Percentiles rank a stretch among this genome's conserved stretches.
phyloP scores from a whole-genome alignment of 257 asterid genomes.

The Ballota nigra region DNA sequence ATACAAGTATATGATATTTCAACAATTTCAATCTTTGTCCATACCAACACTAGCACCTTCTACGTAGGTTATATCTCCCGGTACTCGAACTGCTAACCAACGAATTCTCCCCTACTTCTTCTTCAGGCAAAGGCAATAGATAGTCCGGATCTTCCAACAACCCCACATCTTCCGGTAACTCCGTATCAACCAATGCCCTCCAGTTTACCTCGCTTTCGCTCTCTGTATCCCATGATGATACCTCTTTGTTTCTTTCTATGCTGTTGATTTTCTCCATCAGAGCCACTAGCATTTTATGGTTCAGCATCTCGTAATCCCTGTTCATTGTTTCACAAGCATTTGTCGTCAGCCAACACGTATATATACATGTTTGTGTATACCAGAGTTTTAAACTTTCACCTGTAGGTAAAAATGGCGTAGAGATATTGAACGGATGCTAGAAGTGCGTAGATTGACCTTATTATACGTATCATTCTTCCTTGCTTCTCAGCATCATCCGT shows the following conservation, averaged over 20 bases:
- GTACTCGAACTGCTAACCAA: conserved; percentile 25
- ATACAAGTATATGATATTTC: background rate
- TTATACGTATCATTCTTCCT: conserved; percentile 41
- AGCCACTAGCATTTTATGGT: conserved; percentile 54
- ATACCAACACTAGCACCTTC: conserved; percentile 14
- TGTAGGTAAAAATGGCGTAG: conserved; percentile 67
- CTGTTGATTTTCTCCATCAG: conserved; percentile 58
- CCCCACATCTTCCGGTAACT: conserved; percentile 53
- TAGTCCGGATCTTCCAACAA: conserved; percentile 60
- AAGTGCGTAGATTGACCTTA: conserved; percentile 44
- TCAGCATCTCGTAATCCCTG: conserved; percentile 79
- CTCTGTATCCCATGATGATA: no score
- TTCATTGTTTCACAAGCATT: conserved; percentile 1
- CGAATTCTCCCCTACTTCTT: conserved; percentile 55
- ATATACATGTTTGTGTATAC: background rate
- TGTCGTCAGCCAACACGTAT: background rate
- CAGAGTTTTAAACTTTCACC: conserved; percentile 36
- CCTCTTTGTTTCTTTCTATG: no score
- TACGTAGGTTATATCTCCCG: conserved; percentile 61
- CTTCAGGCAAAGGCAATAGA: conserved; percentile 30
- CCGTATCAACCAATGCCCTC: conserved; percentile 62
- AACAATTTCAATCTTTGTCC: no score
- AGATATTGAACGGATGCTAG: conserved; percentile 54
- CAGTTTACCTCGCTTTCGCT: conserved; percentile 62
- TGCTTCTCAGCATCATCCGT: conserved; percentile 39